phyloP scores from a whole-genome alignment of 2,329 filamentous ascomycete genomes.

The Boeremia exigua region DNA sequence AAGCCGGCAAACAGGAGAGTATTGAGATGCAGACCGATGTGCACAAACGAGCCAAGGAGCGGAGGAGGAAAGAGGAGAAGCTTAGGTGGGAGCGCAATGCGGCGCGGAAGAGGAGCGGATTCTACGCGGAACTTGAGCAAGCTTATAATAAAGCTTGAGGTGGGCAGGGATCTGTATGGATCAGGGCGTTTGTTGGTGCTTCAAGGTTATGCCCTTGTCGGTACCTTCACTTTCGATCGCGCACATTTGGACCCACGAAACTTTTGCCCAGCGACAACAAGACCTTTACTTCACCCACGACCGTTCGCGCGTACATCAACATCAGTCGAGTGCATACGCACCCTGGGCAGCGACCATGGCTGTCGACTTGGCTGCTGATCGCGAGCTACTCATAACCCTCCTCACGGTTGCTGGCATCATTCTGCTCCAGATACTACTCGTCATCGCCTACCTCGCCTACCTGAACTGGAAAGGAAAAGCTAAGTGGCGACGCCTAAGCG shows the following conservation, averaged over 20 bases:
- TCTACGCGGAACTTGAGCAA: slow-evolving; percentile 13
- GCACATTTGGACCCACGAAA: too few species aligned
- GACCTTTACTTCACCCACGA: neutral
- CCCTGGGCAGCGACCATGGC: neutral
- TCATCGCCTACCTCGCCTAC: slow-evolving; percentile 1
- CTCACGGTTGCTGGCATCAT: neutral
- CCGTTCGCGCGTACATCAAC: neutral
- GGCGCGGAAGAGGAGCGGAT: slow-evolving; percentile 14
- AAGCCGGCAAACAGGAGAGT: slow-evolving; percentile 6
- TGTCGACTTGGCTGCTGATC: neutral
- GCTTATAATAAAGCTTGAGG: slow-evolving; percentile 13
- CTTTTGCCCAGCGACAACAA: neutral
- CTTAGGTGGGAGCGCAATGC: slow-evolving; percentile 13
- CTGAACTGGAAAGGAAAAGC: slow-evolving; percentile 16
- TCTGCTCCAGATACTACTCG: neutral
- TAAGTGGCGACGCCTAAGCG: slow-evolving; percentile 14
- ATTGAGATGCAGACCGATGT: slow-evolving; percentile 17
- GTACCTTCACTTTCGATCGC: neutral
- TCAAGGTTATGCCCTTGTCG: neutral
- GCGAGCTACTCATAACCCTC: neutral
- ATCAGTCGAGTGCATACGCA: neutral
- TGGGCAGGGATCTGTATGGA: neutral
- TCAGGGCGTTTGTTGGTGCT: neutral
- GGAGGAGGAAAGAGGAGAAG: slow-evolving; percentile 13
- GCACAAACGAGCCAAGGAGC: slow-evolving; percentile 13